Conservation (phyloP, 2,329 filamentous ascomycete genomes). For the Ceratocystis diversiconidia region DNA sequence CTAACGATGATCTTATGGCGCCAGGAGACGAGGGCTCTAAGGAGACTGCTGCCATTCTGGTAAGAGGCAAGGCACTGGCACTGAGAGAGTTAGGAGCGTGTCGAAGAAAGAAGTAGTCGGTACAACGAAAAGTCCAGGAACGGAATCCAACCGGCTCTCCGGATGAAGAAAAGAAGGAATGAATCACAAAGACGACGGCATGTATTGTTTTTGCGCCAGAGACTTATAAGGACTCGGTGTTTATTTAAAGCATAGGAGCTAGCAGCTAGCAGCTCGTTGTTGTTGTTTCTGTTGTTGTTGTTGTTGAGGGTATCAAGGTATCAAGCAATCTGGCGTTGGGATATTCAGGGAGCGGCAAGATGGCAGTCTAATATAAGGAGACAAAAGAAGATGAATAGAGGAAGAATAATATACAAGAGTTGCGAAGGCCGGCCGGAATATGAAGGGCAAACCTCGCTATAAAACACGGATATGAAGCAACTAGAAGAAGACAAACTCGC, state of each 20-base stretch:
- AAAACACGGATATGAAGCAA: too few relatives aligned
- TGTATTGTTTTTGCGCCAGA: neutral
- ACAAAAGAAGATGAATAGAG: neutral
- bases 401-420: too few relatives aligned
- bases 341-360: neutral
- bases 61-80: neutral
- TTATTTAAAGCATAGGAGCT: too few relatives aligned
- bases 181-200: neutral
- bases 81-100: neutral
- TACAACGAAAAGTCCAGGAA: neutral
- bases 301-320: neutral
- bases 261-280: too few relatives aligned
- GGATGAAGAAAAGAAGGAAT: neutral
- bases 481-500: too few relatives aligned
- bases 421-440: too few relatives aligned
- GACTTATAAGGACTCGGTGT: too few relatives aligned
- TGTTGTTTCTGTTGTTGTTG: neutral
- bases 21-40: constrained; percentile 4
- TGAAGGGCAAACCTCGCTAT: too few relatives aligned
- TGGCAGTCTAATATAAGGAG: neutral
- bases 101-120: neutral
- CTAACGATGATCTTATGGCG: constrained; percentile 34
- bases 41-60: constrained; percentile 8
- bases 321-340: neutral
- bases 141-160: neutral